Conservation (phyloP, 202 grass and related monocot genomes). For the Dendrocalamus latiflorus region DNA sequence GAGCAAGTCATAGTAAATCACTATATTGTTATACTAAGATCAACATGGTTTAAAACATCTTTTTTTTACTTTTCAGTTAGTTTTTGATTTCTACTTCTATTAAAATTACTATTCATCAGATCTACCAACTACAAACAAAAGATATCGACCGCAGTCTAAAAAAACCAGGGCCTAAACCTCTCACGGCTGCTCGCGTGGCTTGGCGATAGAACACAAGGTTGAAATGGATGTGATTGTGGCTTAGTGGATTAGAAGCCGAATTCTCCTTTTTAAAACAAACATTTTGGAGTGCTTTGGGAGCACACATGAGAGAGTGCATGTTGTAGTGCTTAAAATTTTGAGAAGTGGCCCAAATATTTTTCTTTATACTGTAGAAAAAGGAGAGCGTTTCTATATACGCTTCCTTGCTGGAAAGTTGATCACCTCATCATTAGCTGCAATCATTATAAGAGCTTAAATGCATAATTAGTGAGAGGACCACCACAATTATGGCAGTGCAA, state of each 20-base stretch:
- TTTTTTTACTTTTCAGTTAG: no score
- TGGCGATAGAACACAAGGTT: not conserved
- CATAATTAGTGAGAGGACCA: conserved; percentile 32
- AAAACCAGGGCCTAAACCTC: no score
- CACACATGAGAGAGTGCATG: not conserved
- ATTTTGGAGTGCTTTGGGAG: not conserved
- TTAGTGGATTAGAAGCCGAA: not conserved
- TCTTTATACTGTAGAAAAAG: not conserved
- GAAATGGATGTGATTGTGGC: not conserved
- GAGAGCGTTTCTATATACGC: not conserved
- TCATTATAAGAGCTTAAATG: conserved; percentile 8
- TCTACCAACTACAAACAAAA: no score
- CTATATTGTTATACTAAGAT: not conserved
- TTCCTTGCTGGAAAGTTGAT: conserved; percentile 27
- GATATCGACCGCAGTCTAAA: no score
- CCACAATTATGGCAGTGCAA: not conserved
- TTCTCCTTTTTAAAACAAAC: not conserved
- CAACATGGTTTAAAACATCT: not conserved
- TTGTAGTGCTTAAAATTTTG: not conserved
- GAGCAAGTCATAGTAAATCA: not conserved
- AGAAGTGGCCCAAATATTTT: not conserved
- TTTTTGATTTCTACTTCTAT: no score
- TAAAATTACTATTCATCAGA: no score
- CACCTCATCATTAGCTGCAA: conserved; percentile 35
- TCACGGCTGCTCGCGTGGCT: not conserved